Conservation (phyloP, 2,329 filamentous ascomycete species). For the Helotiales sp. region DNA sequence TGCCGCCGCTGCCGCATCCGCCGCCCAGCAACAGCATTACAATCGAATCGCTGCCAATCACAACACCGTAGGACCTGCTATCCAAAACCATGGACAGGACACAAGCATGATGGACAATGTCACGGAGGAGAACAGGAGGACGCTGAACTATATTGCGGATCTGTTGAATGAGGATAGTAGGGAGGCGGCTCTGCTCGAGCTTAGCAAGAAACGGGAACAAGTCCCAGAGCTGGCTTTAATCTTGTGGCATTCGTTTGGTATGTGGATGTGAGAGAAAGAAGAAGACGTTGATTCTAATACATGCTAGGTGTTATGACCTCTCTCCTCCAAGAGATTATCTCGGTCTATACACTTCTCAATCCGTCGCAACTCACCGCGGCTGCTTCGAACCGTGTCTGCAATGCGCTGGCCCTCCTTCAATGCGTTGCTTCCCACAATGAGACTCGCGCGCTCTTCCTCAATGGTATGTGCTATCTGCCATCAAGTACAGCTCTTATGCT, state of each 20-base stretch:
- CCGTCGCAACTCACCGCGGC: constrained; percentile 96
- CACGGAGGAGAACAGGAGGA: constrained; percentile 88
- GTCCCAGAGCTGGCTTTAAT: constrained; percentile 96
- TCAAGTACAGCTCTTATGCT: constrained; percentile 15
- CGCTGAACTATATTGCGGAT: constrained; percentile 92
- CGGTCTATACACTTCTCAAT: constrained; percentile 94
- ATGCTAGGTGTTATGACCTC: constrained; percentile 92
- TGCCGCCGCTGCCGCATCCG: constrained; percentile 42
- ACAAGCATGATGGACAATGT: constrained; percentile 67
- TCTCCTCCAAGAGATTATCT: constrained; percentile 96
- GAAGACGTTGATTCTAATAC: constrained; percentile 28
- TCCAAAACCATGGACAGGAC: constrained; percentile 59
- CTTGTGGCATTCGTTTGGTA: constrained; percentile 98
- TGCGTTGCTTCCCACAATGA: constrained; percentile 98
- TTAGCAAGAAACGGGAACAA: constrained; percentile 98
- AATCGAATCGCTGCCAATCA: constrained; percentile 73
- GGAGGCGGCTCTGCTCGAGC: constrained; percentile 88
- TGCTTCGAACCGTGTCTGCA: constrained; percentile 97
- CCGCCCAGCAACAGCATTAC: constrained; percentile 62
- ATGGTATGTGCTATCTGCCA: constrained; percentile 62
- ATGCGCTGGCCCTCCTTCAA: constrained; percentile 91
- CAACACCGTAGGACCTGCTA: constrained; percentile 49
- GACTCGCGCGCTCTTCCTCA: constrained; percentile 89
- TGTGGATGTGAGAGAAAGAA: constrained; percentile 43
- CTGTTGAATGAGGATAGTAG: constrained; percentile 85